Evolutionary conservation across 1,284 basidiomycete species (phyloP).

Genomic region (Bondarzewia mesenterica): DNA sequence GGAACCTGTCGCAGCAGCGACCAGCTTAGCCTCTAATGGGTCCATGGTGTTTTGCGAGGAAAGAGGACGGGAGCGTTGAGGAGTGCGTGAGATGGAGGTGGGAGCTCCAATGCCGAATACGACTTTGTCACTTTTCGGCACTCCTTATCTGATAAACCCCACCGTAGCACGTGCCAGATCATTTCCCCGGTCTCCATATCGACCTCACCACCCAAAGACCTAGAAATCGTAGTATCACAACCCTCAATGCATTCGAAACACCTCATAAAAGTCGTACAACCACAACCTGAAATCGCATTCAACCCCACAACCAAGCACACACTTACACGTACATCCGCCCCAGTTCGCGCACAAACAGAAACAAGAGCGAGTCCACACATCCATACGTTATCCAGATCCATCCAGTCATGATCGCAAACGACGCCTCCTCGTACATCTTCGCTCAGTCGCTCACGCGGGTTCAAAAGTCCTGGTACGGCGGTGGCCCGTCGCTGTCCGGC

Average conservation of each 20-base stretch:
- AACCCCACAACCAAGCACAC: too few species aligned
- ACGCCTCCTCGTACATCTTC: not conserved
- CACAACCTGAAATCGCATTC: too few species aligned
- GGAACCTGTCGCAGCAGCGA: conserved; percentile 77
- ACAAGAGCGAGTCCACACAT: too few species aligned
- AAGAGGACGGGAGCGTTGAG: not conserved
- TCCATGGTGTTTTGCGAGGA: conserved; percentile 43
- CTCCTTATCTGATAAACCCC: not conserved
- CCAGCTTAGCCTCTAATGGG: conserved; percentile 67
- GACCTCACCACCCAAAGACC: too few species aligned
- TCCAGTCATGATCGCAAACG: not conserved
- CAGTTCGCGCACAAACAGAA: too few species aligned
- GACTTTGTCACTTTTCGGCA: not conserved
- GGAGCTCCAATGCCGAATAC: not conserved
- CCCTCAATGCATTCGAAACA: too few species aligned
- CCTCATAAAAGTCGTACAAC: too few species aligned
- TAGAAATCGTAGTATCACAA: too few species aligned
- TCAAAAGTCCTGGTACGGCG: conserved; percentile 58
- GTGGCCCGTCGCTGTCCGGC: conserved; percentile 44
- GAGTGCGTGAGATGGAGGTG: not conserved
- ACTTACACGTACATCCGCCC: too few species aligned
- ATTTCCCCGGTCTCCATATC: too few species aligned
- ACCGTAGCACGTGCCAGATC: not conserved
- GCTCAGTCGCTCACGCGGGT: not conserved
- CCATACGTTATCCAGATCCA: not conserved